Percentiles rank a stretch among this genome's conserved stretches.
Evolutionary conservation across 2,329 filamentous ascomycete genomes (phyloP).

Genomic region (Botrytis elliptica): DNA sequence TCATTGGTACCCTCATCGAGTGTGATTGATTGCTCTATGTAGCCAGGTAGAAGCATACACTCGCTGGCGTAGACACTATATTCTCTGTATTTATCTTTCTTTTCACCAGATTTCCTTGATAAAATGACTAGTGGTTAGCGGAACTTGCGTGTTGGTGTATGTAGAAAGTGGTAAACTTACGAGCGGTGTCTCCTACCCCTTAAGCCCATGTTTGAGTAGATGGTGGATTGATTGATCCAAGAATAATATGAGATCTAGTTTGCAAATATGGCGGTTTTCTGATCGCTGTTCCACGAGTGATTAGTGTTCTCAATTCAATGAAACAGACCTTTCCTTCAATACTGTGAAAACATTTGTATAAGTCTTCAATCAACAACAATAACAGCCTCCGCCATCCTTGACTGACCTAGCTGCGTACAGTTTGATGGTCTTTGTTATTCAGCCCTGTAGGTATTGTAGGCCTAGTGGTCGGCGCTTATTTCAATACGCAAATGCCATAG

Average conservation of each 20-base stretch:
- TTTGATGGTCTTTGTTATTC: neutral
- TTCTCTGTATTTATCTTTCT: neutral
- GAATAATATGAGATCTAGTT: neutral
- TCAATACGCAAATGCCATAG: neutral
- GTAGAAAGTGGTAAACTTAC: neutral
- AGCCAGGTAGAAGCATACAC: neutral
- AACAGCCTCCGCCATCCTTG: neutral
- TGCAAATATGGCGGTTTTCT: neutral
- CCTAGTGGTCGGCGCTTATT: neutral
- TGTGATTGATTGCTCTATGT: neutral
- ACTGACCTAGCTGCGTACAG: neutral
- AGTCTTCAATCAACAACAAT: neutral
- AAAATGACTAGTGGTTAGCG: neutral
- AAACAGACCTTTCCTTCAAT: neutral
- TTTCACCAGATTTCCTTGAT: neutral
- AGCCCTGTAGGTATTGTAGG: neutral
- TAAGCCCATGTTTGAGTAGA: neutral
- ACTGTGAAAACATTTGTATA: neutral
- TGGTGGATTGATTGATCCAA: neutral
- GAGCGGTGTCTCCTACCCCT: neutral
- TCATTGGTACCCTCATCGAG: neutral
- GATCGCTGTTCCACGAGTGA: neutral
- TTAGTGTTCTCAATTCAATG: neutral
- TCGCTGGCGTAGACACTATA: constrained; percentile 1
- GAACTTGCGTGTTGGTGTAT: neutral